Evolutionary conservation across 805 yeast species (phyloP).

Genomic region (Saturnispora hagleri): DNA sequence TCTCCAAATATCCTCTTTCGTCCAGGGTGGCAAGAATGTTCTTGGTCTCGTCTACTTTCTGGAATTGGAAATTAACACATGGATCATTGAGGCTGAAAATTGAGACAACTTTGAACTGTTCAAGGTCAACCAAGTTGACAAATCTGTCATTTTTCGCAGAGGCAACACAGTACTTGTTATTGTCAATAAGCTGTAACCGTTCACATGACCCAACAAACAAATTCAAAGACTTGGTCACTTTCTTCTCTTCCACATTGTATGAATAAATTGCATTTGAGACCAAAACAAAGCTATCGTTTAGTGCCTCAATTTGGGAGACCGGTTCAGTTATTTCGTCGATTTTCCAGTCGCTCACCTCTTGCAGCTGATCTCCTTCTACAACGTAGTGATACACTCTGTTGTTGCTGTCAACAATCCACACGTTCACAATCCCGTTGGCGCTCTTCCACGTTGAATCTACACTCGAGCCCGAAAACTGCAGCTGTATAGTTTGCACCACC

Average conservation of each 20-base stretch:
- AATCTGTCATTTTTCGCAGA: constrained; percentile 77
- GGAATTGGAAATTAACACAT: constrained; percentile 28
- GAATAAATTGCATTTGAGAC: constrained; percentile 13
- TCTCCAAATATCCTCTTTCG: constrained; percentile 66
- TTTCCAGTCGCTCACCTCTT: constrained; percentile 6
- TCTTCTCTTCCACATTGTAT: constrained; percentile 8
- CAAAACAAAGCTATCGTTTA: constrained; percentile 1
- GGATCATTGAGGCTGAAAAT: constrained; percentile 68
- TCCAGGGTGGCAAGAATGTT: constrained; percentile 47
- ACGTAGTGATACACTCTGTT: constrained; percentile 11
- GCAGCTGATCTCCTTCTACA: constrained; percentile 4
- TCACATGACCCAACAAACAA: constrained; percentile 12
- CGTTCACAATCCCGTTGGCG: background rate
- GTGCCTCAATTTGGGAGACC: constrained; percentile 7
- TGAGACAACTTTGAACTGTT: constrained; percentile 34
- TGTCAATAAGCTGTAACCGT: constrained; percentile 7
- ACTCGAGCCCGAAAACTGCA: background rate
- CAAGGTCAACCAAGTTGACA: constrained; percentile 56
- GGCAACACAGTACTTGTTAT: constrained; percentile 5
- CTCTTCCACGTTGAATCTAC: background rate
- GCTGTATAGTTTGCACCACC: background rate
- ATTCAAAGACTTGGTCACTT: constrained; percentile 9
- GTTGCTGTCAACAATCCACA: constrained; percentile 6
- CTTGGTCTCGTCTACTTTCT: constrained; percentile 29
- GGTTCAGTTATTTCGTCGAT: constrained; percentile 9